Base-by-base conservation (phyloP, 2,329 filamentous ascomycete genomes). In the Stenocarpella maydis region DNA sequence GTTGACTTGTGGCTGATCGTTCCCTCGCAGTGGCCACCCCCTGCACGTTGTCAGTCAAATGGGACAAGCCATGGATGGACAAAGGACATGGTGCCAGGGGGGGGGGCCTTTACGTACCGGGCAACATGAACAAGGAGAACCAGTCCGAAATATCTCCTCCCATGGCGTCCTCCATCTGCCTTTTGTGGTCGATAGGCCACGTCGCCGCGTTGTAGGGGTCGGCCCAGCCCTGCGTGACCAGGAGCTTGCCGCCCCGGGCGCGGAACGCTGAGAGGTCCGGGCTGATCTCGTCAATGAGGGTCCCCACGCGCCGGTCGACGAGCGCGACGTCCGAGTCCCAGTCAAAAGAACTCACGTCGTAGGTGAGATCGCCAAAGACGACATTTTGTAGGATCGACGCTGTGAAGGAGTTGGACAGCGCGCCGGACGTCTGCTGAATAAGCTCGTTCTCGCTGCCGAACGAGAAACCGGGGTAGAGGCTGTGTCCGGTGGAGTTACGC, bases 191-290 rank as follows among this genome's bases (percentile, higher is more conserved):
- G 21, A 58, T 49, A 3, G 52, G 52, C 41, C 52, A 67, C 43
- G 52, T 58, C 65, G 49, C 52, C 54, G 65, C 41, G 10, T 67
- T 67, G 21, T 28, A 67, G 8, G 41, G 50, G 28, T 70, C 64
- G 4, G 64, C 54, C 54, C 41, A 43, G n/a, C 54, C 64, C 41
- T 70, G 54, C 49, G 64, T 67, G 12, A 67, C 50, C 9, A 64
- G 24, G 17, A 68, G 55, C 55, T 64, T 64, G 49, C 49, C 65
- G 24, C 65, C 65, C 10, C 49, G 41, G 14, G 26, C 54, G 3
- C 58, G 50, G 31, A 68, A 68, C 15, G 68, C 61, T 8, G 54
- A 65, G 5, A 67, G 63, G 63, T 67, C 63, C 9, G 68, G 45
- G 34, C 41, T 61, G 43, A 55, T 65, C 41, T 64, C 54, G 63